These are phyloP conservation scores for Verbascum thapsus DNA, from an alignment of 257 asterid genomes.

Conservation along the genomic window DNA sequence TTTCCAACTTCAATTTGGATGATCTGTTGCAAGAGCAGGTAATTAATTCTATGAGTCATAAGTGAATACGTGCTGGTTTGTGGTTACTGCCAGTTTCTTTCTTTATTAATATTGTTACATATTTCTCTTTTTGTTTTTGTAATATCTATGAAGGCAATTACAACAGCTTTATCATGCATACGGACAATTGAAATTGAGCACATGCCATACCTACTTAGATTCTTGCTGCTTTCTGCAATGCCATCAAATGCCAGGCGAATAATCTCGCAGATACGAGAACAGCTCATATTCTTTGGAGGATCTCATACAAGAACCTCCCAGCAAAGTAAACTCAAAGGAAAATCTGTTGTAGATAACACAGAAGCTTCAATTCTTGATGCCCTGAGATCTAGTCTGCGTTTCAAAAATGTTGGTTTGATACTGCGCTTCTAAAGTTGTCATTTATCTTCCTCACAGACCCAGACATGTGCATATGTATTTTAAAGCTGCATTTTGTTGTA, in stretches of 20 bases:
- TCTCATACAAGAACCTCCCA: constrained; percentile 44
- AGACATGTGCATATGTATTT: neutral
- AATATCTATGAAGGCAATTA: constrained; percentile 53
- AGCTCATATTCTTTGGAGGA: constrained; percentile 62
- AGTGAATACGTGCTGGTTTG: constrained; percentile 19
- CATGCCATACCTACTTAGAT: constrained; percentile 80
- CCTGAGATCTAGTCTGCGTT: constrained; percentile 72
- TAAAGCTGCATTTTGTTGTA: constrained; percentile 22
- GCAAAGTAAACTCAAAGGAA: constrained; percentile 67
- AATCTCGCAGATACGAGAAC: constrained; percentile 72
- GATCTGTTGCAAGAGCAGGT: constrained; percentile 81
- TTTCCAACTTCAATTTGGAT: constrained; percentile 81
- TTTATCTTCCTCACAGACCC: constrained; percentile 7
- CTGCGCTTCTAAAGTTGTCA: constrained; percentile 21
- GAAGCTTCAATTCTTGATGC: constrained; percentile 76
- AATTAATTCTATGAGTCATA: constrained; percentile 2
- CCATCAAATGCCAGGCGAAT: constrained; percentile 71
- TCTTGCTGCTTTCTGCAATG: constrained; percentile 69
- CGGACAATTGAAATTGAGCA: constrained; percentile 75
- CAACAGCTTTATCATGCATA: constrained; percentile 74
- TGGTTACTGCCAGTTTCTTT: constrained; percentile 22
- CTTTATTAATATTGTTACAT: constrained; percentile 4
- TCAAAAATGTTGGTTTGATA: constrained; percentile 62
- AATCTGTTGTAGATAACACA: constrained; percentile 48
- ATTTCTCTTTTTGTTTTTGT: constrained; percentile 1